Base-by-base conservation (phyloP, 2,329 filamentous ascomycete genomes). In the Arthrobotrys entomopaga region DNA sequence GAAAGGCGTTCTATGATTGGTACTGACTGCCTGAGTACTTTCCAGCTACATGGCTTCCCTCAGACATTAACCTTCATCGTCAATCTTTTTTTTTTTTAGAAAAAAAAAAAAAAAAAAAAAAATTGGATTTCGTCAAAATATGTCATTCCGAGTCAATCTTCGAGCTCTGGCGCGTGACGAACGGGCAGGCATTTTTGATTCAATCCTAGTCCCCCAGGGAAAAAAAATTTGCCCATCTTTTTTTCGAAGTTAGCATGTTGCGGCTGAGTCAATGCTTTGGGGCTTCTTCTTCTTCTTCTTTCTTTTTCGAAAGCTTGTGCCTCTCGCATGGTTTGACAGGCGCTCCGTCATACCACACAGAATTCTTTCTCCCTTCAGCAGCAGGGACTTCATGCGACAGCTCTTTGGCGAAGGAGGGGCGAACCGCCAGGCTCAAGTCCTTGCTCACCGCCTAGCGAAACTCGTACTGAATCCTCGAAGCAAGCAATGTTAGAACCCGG, bases 211-310 rank as follows among this genome's bases (percentile, higher is more conserved):
- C 29, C 6, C n/a, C n/a, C n/a, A 63, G 49, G 50, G 20, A 50
- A 22, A 22, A 53, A 54, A 53, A 24, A 50, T 53, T 53, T 52
- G 54, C 52, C 64, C 61, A 34, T 40, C 60, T 20, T 42, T 61
- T 42, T 66, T 22, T 20, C n/a, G n/a, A n/a, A n/a, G n/a, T n/a
- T n/a, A n/a, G 29, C 42, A n/a, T 46, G 15, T 46, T 73, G 70
- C 70, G 70, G 70, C 70, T 74, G 70, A 74, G 70, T 74, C 70
- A 74, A 67, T 48, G 61, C 24, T 40, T 38, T 67, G 63, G 67
- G 70, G 70, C 63, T 67, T 63, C 46, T 43, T 58, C 48, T 59
- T 58, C 43, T 15, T 58, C 24, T 40, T 48, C 48, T 57, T 66
- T 50, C 16, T 57, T 53, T 59, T 40, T 65, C 34, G 50, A 13